These are phyloP conservation scores for Potentilla sterilis DNA, from an alignment of 306 rosid genomes.

Conservation along the genomic window DNA sequence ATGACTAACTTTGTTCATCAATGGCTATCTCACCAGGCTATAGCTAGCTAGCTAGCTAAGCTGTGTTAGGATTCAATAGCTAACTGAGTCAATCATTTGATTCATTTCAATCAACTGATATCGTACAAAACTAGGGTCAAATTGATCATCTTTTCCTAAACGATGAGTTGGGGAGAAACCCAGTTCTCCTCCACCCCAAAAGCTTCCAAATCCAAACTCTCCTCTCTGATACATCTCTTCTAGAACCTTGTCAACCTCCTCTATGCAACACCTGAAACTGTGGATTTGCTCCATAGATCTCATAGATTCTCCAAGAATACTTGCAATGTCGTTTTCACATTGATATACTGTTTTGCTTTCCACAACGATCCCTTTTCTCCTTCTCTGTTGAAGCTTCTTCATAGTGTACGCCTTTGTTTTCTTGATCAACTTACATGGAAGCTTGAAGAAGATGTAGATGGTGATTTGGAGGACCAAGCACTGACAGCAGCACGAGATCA, in stretches of 20 bases:
- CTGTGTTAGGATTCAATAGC: conserved; percentile 3
- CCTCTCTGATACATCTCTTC: conserved; percentile 59
- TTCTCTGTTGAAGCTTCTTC: conserved; percentile 45
- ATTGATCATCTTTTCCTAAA: conserved; percentile 20
- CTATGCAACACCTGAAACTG: conserved; percentile 45
- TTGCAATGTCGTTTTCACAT: conserved; percentile 31
- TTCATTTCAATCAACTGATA: conserved; percentile 49
- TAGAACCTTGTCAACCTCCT: conserved; percentile 75
- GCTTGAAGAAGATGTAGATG: conserved; percentile 54
- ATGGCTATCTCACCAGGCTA: not conserved
- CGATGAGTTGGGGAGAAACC: conserved; percentile 16
- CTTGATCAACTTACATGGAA: conserved; percentile 51
- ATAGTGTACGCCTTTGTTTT: conserved; percentile 54
- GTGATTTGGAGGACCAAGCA: conserved; percentile 70
- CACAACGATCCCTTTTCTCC: conserved; percentile 25
- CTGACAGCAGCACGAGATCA: conserved; percentile 83
- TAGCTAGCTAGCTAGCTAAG: not conserved
- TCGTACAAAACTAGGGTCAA: conserved; percentile 27
- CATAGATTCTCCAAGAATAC: conserved; percentile 34
- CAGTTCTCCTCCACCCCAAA: conserved; percentile 46
- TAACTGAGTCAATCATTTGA: conserved; percentile 27
- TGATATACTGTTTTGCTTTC: conserved; percentile 28
- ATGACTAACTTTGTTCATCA: not conserved
- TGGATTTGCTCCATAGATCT: conserved; percentile 26
- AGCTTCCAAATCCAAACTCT: conserved; percentile 82